Percentiles rank a stretch among this genome's conserved stretches.
These are phyloP conservation scores for Verticillium dahliae DNA, from an alignment of 2,329 filamentous ascomycete genomes.

Conservation along the genomic window DNA sequence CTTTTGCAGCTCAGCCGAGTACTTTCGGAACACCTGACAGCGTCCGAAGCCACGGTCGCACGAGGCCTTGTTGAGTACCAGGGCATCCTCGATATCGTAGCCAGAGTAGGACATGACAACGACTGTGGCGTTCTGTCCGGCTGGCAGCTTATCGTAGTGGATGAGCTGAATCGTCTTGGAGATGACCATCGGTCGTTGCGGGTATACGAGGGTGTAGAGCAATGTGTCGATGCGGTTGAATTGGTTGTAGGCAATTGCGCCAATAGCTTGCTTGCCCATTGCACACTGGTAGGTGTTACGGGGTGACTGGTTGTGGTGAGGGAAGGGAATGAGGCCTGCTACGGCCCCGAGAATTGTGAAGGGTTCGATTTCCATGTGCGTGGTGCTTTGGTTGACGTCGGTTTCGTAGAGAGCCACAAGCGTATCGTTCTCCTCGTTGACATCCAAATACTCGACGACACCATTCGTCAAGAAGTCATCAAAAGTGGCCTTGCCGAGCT, in stretches of 20 bases:
- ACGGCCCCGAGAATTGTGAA: constrained; percentile 96
- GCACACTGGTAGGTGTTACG: constrained; percentile 98
- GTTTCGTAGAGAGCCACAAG: constrained; percentile 86
- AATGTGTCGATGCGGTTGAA: constrained; percentile 95
- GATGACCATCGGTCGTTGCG: constrained; percentile 95
- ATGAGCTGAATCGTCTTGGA: constrained; percentile 94
- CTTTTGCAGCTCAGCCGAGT: constrained; percentile 76
- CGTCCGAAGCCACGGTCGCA: constrained; percentile 92
- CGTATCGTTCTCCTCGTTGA: constrained; percentile 97
- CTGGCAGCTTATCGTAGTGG: constrained; percentile 94
- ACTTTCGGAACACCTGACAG: constrained; percentile 97
- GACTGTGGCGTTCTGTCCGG: constrained; percentile 93
- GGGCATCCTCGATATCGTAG: constrained; percentile 97
- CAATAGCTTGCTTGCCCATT: constrained; percentile 99
- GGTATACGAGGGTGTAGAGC: constrained; percentile 94
- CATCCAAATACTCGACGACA: constrained; percentile 92
- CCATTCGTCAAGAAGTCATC: constrained; percentile 90
- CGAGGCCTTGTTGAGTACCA: constrained; percentile 94
- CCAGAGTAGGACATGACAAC: constrained; percentile 99
- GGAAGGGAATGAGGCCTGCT: constrained; percentile 92
- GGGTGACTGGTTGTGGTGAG: constrained; percentile 97
- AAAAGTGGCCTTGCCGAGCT: constrained; percentile 79
- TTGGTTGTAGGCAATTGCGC: constrained; percentile 96
- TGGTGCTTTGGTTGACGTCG: constrained; percentile 76
- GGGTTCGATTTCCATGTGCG: constrained; percentile 94